A percentile compares a stretch with the other conserved stretches of the same genome.
Evolutionary conservation across 805 yeast genomes (phyloP).

Genomic region (Candida cerambycidarum): DNA sequence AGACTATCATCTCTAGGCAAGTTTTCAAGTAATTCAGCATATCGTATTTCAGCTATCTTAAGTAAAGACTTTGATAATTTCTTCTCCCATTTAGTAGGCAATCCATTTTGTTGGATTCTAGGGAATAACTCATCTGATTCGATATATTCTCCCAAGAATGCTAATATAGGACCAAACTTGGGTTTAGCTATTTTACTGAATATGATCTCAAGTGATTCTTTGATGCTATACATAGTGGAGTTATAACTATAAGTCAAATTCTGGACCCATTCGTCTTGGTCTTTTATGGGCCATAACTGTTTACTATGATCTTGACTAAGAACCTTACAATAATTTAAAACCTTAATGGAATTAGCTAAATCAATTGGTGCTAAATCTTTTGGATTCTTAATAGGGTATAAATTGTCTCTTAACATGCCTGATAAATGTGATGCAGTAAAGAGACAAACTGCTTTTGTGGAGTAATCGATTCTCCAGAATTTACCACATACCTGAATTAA

Average conservation of each 20-base stretch:
- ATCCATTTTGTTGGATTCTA: slow-evolving; percentile 31
- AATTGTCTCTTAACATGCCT: slow-evolving; percentile 30
- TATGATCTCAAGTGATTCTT: slow-evolving; percentile 40
- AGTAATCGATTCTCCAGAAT: slow-evolving; percentile 58
- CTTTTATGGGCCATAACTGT: slow-evolving; percentile 39
- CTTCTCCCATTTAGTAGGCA: slow-evolving; percentile 49
- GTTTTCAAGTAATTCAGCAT: slow-evolving; percentile 38
- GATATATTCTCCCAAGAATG: slow-evolving; percentile 50
- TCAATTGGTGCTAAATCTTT: slow-evolving; percentile 33
- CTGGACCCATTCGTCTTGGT: slow-evolving; percentile 51
- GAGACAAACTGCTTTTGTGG: slow-evolving; percentile 49
- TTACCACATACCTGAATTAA: slow-evolving; percentile 46
- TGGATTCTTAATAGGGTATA: slow-evolving; percentile 14
- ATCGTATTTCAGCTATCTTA: slow-evolving; percentile 36
- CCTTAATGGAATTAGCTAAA: slow-evolving; percentile 22
- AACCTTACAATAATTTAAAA: slow-evolving; percentile 30
- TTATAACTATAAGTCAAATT: slow-evolving; percentile 47
- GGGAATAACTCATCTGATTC: slow-evolving; percentile 47
- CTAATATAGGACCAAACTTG: slow-evolving; percentile 53
- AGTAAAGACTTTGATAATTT: slow-evolving; percentile 34
- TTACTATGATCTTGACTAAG: slow-evolving; percentile 35
- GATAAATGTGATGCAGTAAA: slow-evolving; percentile 48
- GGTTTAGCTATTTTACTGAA: slow-evolving; percentile 49
- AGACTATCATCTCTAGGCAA: slow-evolving; percentile 62
- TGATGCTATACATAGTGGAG: slow-evolving; percentile 46